A percentile compares a stretch with the other conserved stretches of the same genome.
These are phyloP conservation scores for Suhomyces taliae DNA, from an alignment of 1,139 yeast genomes.

Conservation along the genomic window DNA sequence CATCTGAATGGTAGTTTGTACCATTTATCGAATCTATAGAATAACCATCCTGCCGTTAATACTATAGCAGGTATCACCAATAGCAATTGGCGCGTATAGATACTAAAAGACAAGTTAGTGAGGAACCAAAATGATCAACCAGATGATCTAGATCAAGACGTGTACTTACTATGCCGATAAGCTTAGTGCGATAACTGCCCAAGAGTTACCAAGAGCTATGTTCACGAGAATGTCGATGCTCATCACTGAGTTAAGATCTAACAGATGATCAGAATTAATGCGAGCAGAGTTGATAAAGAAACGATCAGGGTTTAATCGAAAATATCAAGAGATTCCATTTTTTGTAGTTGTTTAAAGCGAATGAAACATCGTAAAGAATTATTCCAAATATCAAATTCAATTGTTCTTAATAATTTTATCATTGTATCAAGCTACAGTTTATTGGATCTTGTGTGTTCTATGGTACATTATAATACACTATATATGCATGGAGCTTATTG, in stretches of 20 bases:
- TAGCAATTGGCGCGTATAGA: background rate
- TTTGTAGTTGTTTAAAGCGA: too few species aligned
- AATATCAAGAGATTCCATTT: too few species aligned
- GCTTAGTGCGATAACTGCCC: background rate
- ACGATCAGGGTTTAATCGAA: too few species aligned
- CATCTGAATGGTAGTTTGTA: slow-evolving; percentile 5
- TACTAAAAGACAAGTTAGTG: slow-evolving; percentile 1
- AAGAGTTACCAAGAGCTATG: background rate
- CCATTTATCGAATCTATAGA: slow-evolving; percentile 1
- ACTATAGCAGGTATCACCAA: background rate
- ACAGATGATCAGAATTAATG: too few species aligned
- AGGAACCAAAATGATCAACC: background rate
- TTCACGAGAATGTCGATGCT: background rate
- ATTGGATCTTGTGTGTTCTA: too few species aligned
- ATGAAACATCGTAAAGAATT: too few species aligned
- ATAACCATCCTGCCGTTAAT: background rate
- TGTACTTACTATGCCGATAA: slow-evolving; percentile 3
- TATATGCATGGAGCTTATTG: too few species aligned
- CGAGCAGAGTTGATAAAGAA: too few species aligned
- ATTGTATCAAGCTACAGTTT: too few species aligned
- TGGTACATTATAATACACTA: too few species aligned
- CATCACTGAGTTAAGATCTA: background rate
- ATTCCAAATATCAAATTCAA: too few species aligned
- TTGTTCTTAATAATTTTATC: too few species aligned
- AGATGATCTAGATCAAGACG: background rate